A percentile compares a stretch with the other conserved stretches of the same genome.
Evolutionary conservation across 331 rosid species (phyloP).

Genomic region (Erythrophleum ivorense): DNA sequence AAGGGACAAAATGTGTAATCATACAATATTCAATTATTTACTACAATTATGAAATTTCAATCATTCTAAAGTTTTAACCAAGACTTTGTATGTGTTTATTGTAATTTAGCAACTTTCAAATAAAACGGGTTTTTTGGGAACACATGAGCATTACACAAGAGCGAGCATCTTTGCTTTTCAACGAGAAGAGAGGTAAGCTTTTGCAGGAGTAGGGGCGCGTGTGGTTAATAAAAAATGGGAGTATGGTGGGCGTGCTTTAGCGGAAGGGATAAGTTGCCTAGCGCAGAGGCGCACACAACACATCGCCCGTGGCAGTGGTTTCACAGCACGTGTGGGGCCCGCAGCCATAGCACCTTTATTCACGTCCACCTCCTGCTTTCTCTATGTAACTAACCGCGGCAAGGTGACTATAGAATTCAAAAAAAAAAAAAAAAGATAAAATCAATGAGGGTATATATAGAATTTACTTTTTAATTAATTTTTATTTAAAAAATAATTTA

Average conservation of each 20-base stretch:
- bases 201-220: neutral
- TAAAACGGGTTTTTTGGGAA: neutral
- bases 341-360: neutral
- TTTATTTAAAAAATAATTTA: no score
- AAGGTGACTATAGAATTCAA: no score
- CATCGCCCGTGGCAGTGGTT: neutral
- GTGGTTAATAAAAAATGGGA: neutral
- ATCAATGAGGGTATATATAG: no score
- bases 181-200: neutral
- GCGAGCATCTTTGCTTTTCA: no score
- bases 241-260: neutral
- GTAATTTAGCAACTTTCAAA: no score
- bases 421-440: no score
- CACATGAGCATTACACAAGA: neutral
- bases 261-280: neutral
- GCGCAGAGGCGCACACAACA: slow-evolving; percentile 25
- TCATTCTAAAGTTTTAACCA: no score
- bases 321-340: neutral
- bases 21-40: no score
- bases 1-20: no score
- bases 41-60: no score
- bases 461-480: no score
- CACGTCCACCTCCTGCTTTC: neutral
- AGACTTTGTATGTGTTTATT: no score
- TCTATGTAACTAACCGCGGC: neutral